Conservation (phyloP, 2,329 filamentous ascomycete species). For the Penicillium oxalicum region DNA sequence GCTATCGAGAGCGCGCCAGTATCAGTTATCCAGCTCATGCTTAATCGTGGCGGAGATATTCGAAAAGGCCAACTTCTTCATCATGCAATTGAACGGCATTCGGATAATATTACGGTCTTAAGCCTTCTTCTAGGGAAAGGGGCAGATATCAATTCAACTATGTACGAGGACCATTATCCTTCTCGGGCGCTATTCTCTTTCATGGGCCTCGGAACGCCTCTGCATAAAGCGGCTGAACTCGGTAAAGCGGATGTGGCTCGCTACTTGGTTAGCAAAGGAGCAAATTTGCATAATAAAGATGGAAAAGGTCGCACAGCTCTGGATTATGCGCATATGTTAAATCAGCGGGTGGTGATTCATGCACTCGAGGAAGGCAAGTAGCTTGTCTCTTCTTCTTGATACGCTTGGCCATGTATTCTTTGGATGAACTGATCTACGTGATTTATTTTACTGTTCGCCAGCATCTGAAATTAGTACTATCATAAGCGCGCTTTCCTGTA, state of each 20-base stretch:
- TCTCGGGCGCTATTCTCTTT: slow-evolving; percentile 15
- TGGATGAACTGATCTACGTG: not conserved
- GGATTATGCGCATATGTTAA: slow-evolving; percentile 13
- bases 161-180: slow-evolving; percentile 18
- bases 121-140: slow-evolving; percentile 16
- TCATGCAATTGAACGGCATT: slow-evolving; percentile 13
- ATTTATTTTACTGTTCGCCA: too few species aligned
- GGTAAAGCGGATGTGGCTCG: slow-evolving; percentile 17
- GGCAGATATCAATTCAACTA: slow-evolving; percentile 14
- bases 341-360: slow-evolving; percentile 5
- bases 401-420: not conserved
- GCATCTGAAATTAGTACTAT: too few species aligned
- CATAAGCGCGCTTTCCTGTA: too few species aligned
- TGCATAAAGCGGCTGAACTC: slow-evolving; percentile 20
- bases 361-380: not conserved
- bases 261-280: slow-evolving; percentile 17
- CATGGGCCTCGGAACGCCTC: slow-evolving; percentile 17
- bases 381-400: not conserved
- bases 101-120: slow-evolving; percentile 14
- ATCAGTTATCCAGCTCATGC: slow-evolving; percentile 16
- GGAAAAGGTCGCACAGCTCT: slow-evolving; percentile 14
- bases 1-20: slow-evolving; percentile 18
- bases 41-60: slow-evolving; percentile 14
- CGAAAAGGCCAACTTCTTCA: slow-evolving; percentile 21
- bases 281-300: slow-evolving; percentile 16